Conservation (phyloP, 1,284 basidiomycete genomes). For the Cryptococcus wingfieldii region DNA sequence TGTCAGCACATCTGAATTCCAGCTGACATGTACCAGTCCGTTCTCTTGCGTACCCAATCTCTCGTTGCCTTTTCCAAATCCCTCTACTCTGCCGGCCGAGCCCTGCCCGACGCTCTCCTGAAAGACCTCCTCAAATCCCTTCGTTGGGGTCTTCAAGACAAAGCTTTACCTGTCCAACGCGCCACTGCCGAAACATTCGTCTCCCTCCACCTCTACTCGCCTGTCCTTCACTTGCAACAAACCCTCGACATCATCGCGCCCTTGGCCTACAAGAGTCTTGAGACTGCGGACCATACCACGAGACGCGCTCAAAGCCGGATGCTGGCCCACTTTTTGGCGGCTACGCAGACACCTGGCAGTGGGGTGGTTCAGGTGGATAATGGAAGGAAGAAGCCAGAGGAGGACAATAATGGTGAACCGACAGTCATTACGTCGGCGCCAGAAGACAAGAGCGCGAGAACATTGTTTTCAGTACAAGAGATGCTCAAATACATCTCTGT, state of each 20-base stretch:
- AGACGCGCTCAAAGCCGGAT: slow-evolving; percentile 73
- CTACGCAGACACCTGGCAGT: slow-evolving; percentile 71
- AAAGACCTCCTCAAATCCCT: slow-evolving; percentile 86
- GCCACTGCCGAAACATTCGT: slow-evolving; percentile 61
- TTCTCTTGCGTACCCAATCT: slow-evolving; percentile 78
- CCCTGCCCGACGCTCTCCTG: slow-evolving; percentile 69
- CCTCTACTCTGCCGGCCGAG: slow-evolving; percentile 70
- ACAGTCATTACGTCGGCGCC: slow-evolving; percentile 53
- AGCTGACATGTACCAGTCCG: slow-evolving; percentile 52
- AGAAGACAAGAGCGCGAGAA: slow-evolving; percentile 60
- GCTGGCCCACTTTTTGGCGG: slow-evolving; percentile 75
- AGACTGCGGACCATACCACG: slow-evolving; percentile 77
- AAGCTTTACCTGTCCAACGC: slow-evolving; percentile 79
- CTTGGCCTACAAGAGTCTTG: slow-evolving; percentile 70
- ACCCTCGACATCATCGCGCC: slow-evolving; percentile 50
- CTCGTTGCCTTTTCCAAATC: slow-evolving; percentile 72
- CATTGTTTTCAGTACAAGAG: slow-evolving; percentile 69
- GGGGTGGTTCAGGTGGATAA: slow-evolving; percentile 52
- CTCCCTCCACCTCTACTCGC: slow-evolving; percentile 31
- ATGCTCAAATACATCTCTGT: slow-evolving; percentile 76
- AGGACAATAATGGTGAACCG: slow-evolving; percentile 58
- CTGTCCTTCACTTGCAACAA: slow-evolving; percentile 29
- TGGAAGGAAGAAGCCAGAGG: slow-evolving; percentile 59
- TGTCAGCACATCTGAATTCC: background rate
- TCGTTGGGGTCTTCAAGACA: slow-evolving; percentile 70